A percentile compares a stretch with the other conserved stretches of the same genome.
These are phyloP conservation scores for Dissoconium aciculare DNA, from an alignment of 2,329 filamentous ascomycete species.

Conservation along the genomic window DNA sequence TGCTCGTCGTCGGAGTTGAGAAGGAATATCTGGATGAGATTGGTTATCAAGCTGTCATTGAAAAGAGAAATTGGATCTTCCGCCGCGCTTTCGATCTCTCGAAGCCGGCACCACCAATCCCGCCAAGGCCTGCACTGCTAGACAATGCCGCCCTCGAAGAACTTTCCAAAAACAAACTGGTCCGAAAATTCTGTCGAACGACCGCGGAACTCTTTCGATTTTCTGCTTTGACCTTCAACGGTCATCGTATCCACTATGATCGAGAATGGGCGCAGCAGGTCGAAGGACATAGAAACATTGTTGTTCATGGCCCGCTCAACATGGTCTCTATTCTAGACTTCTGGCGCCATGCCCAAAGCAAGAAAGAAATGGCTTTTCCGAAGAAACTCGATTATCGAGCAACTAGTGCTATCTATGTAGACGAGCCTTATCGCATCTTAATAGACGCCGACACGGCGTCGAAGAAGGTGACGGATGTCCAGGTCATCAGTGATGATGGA, in stretches of 20 bases:
- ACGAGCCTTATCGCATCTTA: slow-evolving; percentile 8
- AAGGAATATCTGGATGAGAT: slow-evolving; percentile 6
- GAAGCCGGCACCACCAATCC: slow-evolving; percentile 4
- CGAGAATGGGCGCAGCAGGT: slow-evolving; percentile 7
- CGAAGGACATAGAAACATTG: slow-evolving; percentile 8
- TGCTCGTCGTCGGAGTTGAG: slow-evolving; percentile 7
- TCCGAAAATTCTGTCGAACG: slow-evolving; percentile 3
- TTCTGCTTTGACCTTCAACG: slow-evolving; percentile 9
- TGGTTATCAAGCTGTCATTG: slow-evolving; percentile 5
- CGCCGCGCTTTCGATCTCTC: slow-evolving; percentile 6
- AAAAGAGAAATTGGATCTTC: slow-evolving; percentile 9
- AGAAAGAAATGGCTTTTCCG: slow-evolving; percentile 5
- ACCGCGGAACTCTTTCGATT: slow-evolving; percentile 6
- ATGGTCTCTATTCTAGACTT: slow-evolving; percentile 9
- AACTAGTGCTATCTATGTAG: slow-evolving; percentile 8
- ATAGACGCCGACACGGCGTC: slow-evolving; percentile 4
- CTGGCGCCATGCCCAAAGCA: slow-evolving; percentile 6
- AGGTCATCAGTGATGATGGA: slow-evolving; percentile 7
- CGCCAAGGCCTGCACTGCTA: slow-evolving; percentile 4
- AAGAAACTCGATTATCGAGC: slow-evolving; percentile 8
- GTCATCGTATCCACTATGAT: slow-evolving; percentile 9
- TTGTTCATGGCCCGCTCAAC: slow-evolving; percentile 9
- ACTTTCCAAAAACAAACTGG: slow-evolving; percentile 3
- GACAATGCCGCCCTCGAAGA: background rate
- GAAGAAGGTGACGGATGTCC: slow-evolving; percentile 3